A percentile compares a stretch with the other conserved stretches of the same genome.
Evolutionary conservation across 257 asterid species (phyloP).

Genomic region (Thymus mandschuricus): DNA sequence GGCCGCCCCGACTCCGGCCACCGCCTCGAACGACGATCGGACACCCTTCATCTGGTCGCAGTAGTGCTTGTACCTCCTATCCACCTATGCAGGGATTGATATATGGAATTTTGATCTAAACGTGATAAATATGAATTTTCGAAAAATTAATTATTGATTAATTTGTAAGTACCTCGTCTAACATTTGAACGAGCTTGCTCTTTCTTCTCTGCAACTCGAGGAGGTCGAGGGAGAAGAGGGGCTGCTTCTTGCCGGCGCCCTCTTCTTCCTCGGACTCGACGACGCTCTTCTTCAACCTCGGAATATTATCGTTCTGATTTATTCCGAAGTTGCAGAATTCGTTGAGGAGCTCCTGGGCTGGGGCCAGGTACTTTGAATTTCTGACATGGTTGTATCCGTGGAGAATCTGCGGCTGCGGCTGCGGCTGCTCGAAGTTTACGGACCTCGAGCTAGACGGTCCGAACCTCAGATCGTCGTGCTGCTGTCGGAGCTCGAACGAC

Average conservation of each 20-base stretch:
- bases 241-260: slow-evolving; percentile 44
- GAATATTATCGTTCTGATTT: slow-evolving; percentile 33
- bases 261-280: slow-evolving; percentile 45
- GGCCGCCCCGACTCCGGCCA: slow-evolving; percentile 82
- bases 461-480: slow-evolving; percentile 45
- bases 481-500: slow-evolving; percentile 60
- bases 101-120: no score
- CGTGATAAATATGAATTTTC: no score
- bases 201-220: slow-evolving; percentile 78
- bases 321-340: slow-evolving; percentile 76
- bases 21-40: slow-evolving; percentile 69
- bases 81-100: slow-evolving; percentile 50
- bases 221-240: slow-evolving; percentile 68
- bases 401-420: slow-evolving; percentile 26
- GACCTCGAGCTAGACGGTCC: slow-evolving; percentile 64
- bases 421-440: slow-evolving; percentile 39
- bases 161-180: slow-evolving; percentile 61
- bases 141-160: neutral
- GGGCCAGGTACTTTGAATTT: slow-evolving; percentile 59
- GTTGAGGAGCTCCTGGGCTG: slow-evolving; percentile 71
- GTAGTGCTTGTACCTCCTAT: slow-evolving; percentile 85
- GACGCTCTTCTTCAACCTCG: slow-evolving; percentile 38
- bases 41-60: slow-evolving; percentile 84
- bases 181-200: slow-evolving; percentile 76
- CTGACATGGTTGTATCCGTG: slow-evolving; percentile 45